Percentiles rank a stretch among this genome's conserved stretches.
phyloP scores from a whole-genome alignment of 495 filamentous ascomycete species.

The Penicillium nucicola region DNA sequence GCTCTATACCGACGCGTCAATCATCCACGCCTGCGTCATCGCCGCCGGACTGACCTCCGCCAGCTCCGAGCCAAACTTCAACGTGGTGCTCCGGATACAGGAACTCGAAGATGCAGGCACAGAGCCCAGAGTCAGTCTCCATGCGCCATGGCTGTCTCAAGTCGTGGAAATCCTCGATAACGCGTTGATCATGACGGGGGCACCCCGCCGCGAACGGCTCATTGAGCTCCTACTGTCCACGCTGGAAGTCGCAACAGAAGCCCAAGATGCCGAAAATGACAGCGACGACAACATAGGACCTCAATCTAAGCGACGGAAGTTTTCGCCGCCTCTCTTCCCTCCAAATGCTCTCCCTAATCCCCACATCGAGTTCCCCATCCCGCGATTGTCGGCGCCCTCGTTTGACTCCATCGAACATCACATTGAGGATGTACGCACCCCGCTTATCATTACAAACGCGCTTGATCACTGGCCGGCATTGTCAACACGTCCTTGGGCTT shows the following conservation, averaged over 20 bases:
- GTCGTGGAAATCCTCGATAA: conserved; percentile 71
- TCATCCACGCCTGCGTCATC: conserved; percentile 55
- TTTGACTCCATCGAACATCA: conserved; percentile 65
- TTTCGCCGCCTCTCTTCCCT: conserved; percentile 39
- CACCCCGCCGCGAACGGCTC: conserved; percentile 57
- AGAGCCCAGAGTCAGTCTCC: conserved; percentile 3
- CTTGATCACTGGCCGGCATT: conserved; percentile 76
- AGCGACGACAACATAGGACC: background rate
- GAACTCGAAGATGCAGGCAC: conserved; percentile 5
- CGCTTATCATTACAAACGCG: conserved; percentile 66
- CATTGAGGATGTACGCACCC: conserved; percentile 50
- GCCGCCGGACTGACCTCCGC: conserved; percentile 21
- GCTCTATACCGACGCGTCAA: conserved; percentile 73
- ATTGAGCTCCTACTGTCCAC: conserved; percentile 46
- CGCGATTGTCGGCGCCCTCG: conserved; percentile 37
- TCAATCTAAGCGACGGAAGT: conserved; percentile 31
- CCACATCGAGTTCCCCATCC: conserved; percentile 33
- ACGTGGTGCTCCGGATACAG: conserved; percentile 11
- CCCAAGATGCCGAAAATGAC: background rate
- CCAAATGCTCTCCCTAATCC: conserved; percentile 31
- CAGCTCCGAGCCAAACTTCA: conserved; percentile 2
- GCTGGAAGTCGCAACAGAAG: conserved; percentile 24
- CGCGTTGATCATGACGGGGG: conserved; percentile 79
- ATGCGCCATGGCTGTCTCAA: conserved; percentile 30
- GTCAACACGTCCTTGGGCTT: conserved; percentile 65